Base-by-base conservation (phyloP, 106 monocot genomes). In the Allium cepa region DNA sequence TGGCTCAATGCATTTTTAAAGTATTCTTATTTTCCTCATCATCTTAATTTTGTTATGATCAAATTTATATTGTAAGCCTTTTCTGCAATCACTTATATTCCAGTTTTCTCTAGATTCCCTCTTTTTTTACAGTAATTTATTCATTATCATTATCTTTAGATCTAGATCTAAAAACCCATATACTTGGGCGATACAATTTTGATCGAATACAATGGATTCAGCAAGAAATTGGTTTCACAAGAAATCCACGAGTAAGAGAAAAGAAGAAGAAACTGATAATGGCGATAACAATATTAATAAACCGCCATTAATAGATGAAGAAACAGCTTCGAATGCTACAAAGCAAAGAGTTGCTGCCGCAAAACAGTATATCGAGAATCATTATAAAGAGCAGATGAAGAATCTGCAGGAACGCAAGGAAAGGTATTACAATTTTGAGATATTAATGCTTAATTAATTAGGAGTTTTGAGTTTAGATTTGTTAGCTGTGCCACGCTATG, bases 331-430 rank as follows among this genome's bases (percentile, higher is more conserved):
- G 6, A 71, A 50, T 63, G 66, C 68, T 2, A 83, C 83, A 7
- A 75, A 79, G 68, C 75, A 79, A 71, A 78, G 75, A 67, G 83
- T 79, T 57, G 83, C 83, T 57, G 83, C 83, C 17, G 83, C 83
- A 11, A 83, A 83, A 59, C 79, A 83, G 68, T 83, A 79, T 17
- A 83, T 83, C 10, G 83, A 83, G 71, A 83, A 79, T 48, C 78
- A 83, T 50, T 83, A 83, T 63, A 83, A 83, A 51, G 66, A 71
- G 12, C 83, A 79, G 68, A 83, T 76, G 78, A 79, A 72, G 68
- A 71, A 51, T 53, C 57, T 83, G 63, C 71, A 75, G 62, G 83
- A 83, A 11, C 67, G 83, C 16, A 83, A 78, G 68, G 83, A 83
- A 36, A 60, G 83, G 83, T 83, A 63, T 49, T 49, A 14, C n/a